Evolutionary conservation across 495 filamentous ascomycete genomes (phyloP).

Genomic region (Penicillium lagena): DNA sequence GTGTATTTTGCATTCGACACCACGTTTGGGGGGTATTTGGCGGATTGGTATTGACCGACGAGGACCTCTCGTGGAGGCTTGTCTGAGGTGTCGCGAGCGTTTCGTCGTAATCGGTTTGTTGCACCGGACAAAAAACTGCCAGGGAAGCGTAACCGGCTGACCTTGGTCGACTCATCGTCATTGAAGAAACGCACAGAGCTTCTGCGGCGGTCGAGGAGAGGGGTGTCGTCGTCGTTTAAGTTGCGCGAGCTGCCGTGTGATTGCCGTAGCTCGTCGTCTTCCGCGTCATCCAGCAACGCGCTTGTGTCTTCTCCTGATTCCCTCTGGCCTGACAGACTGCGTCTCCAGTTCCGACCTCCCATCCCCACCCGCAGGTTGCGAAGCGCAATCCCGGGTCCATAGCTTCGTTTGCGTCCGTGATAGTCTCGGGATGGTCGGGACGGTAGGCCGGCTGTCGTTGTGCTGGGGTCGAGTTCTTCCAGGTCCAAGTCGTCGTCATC

Average conservation of each 20-base stretch:
- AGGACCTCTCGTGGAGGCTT: slow-evolving; percentile 37
- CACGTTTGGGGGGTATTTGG: slow-evolving; percentile 58
- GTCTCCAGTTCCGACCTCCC: slow-evolving; percentile 50
- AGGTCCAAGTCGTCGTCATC: slow-evolving; percentile 57
- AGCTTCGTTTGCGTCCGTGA: slow-evolving; percentile 31
- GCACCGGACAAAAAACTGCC: slow-evolving; percentile 13
- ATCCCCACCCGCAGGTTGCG: slow-evolving; percentile 63
- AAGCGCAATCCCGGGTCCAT: slow-evolving; percentile 59
- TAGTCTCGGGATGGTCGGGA: slow-evolving; percentile 37
- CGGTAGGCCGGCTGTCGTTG: slow-evolving; percentile 26
- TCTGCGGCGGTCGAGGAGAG: slow-evolving; percentile 47
- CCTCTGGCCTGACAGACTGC: slow-evolving; percentile 35
- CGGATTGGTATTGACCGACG: slow-evolving; percentile 33
- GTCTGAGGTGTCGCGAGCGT: slow-evolving; percentile 15
- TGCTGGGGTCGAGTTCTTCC: slow-evolving; percentile 63
- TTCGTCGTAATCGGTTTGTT: slow-evolving; percentile 7
- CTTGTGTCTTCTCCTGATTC: slow-evolving; percentile 50
- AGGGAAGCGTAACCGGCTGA: slow-evolving; percentile 22
- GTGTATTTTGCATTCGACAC: slow-evolving; percentile 98
- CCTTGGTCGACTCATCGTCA: slow-evolving; percentile 19
- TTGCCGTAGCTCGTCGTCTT: slow-evolving; percentile 30
- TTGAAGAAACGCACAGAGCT: slow-evolving; percentile 25
- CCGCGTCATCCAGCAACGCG: slow-evolving; percentile 46
- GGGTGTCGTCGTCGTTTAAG: slow-evolving; percentile 56
- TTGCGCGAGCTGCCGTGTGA: slow-evolving; percentile 47